Evolutionary conservation across 2,329 filamentous ascomycete genomes (phyloP), one percentile per base, ranked within the genome.

Genomic region (Zalaria obscura): DNA sequence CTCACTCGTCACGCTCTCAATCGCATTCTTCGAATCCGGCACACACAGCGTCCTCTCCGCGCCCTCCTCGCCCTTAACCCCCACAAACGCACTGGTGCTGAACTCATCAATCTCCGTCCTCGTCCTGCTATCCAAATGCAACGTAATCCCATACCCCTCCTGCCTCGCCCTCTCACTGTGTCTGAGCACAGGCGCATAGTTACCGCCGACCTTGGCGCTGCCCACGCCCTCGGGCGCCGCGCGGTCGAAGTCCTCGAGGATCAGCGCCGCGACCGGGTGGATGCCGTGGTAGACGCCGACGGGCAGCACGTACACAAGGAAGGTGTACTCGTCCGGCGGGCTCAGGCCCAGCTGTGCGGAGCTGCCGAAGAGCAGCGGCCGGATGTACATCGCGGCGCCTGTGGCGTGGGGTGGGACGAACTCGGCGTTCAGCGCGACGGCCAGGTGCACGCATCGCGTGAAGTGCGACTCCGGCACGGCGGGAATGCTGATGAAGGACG

Each of bases 231-330:
- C 77, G 1, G 91, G 89, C n/a, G 89, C 89, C 0, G 88, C 76
- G 27, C 89, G 83, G 61, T 96, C 89, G 58, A 96, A 96, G 27
- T 91, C 81, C 55, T 96, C 89, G 3, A 96, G 71, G 45, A 96
- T 83, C 40, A 95, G 66, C 2, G 83, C 85, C 55, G 83, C 79
- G n/a, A 94, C 86, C 0, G 89, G 85, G 51, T 87, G 77, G 0
- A 80, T 76, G 32, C 91, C 89, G 62, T 96, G 89, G 67, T 95
- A 96, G 10, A 94, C 87, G 5, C 89, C 89, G 0, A 86, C 93
- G 1, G 89, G 89, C 58, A 94, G 72, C 7, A 93, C 88, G 56
- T 82, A 96, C 26, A 96, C 87, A 46, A 75, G 76, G 56, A 96
- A 93, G 0, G 78, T 88, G 66, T 94, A 96, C 65, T 93, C 87